phyloP scores from a whole-genome alignment of 73 alveolate genomes.

The Tetrahymena elliotti region DNA sequence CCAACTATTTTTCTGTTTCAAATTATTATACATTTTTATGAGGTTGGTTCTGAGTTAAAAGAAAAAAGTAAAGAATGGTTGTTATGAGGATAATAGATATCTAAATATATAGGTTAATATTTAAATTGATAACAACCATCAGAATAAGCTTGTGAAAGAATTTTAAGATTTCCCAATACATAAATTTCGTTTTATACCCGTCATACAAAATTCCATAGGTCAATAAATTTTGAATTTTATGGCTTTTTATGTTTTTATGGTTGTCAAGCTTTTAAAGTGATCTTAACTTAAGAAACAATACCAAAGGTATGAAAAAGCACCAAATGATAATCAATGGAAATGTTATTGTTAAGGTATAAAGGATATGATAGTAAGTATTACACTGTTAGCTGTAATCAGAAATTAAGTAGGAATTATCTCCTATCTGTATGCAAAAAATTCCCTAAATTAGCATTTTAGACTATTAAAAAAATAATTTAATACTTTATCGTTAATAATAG shows the following conservation, averaged over 20 bases:
- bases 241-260: background rate
- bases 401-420: background rate
- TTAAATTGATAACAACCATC: background rate
- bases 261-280: background rate
- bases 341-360: background rate
- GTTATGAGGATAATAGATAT: background rate
- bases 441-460: background rate
- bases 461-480: background rate
- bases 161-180: background rate
- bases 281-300: background rate
- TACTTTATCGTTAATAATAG: too few species aligned
- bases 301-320: background rate
- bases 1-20: background rate
- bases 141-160: background rate
- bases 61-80: background rate
- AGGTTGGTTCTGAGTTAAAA: background rate
- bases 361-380: background rate
- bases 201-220: background rate
- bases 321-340: background rate
- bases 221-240: background rate
- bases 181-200: background rate
- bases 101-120: background rate
- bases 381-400: background rate
- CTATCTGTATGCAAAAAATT: background rate
- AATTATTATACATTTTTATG: background rate